A percentile compares a stretch with the other conserved stretches of the same genome.
phyloP scores from a whole-genome alignment of 306 rosid species.

The Cicer bijugum region DNA sequence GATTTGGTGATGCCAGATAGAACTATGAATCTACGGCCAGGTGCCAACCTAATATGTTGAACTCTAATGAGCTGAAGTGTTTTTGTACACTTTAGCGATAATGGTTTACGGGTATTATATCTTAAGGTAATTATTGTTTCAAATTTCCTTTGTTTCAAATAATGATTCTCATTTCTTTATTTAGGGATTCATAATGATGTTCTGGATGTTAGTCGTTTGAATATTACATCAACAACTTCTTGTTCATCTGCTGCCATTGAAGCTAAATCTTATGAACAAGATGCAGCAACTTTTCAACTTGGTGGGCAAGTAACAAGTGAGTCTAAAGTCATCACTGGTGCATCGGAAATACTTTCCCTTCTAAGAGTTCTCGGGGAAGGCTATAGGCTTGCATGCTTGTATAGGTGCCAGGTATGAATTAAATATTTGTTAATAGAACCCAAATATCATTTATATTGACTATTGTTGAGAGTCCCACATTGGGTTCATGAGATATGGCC shows the following conservation, averaged over 20 bases:
- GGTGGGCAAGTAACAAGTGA: slow-evolving; percentile 56
- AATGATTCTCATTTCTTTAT: slow-evolving; percentile 38
- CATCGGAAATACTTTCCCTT: slow-evolving; percentile 77
- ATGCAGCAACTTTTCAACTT: slow-evolving; percentile 53
- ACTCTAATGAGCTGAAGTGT: slow-evolving; percentile 36
- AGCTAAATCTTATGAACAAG: slow-evolving; percentile 68
- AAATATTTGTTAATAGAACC: slow-evolving; percentile 36
- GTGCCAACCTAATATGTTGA: slow-evolving; percentile 29
- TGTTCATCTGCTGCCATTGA: slow-evolving; percentile 63
- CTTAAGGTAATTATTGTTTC: slow-evolving; percentile 6
- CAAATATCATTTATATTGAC: slow-evolving; percentile 19
- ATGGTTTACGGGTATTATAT: slow-evolving; percentile 18
- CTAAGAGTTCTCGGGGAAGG: slow-evolving; percentile 90
- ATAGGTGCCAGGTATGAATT: slow-evolving; percentile 77
- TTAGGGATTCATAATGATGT: slow-evolving; percentile 72
- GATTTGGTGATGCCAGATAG: slow-evolving; percentile 38
- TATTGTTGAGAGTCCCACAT: background rate
- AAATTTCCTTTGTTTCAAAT: slow-evolving; percentile 29
- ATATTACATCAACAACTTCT: slow-evolving; percentile 54
- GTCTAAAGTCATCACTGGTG: slow-evolving; percentile 65
- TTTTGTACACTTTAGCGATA: slow-evolving; percentile 16
- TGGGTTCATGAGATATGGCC: background rate
- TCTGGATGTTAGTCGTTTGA: slow-evolving; percentile 64
- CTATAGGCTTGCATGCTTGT: slow-evolving; percentile 84
- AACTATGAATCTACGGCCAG: slow-evolving; percentile 1